Conservation (phyloP, 768 basidiomycete genomes). For the Rhodotorula paludigena region DNA sequence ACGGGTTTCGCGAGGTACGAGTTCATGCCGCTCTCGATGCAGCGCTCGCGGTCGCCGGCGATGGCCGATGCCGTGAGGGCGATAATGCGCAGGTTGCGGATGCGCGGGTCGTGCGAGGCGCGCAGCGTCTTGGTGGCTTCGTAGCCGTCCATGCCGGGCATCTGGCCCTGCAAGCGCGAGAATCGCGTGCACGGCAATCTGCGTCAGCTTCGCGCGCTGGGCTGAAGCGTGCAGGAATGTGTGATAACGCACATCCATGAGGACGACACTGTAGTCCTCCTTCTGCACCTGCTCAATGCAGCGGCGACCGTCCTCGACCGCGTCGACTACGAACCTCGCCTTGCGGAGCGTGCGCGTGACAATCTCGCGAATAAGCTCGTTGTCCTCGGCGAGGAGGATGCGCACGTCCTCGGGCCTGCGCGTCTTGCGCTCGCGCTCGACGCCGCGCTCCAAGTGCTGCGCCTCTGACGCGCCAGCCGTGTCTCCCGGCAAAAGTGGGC, state of each 20-base stretch:
- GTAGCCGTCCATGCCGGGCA: constrained; percentile 31
- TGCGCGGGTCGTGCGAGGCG: not conserved
- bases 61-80: constrained; percentile 95
- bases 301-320: constrained; percentile 43
- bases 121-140: constrained; percentile 22
- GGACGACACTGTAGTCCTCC: constrained; percentile 43
- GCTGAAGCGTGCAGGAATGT: too few relatives aligned
- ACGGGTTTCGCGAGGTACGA: constrained; percentile 37
- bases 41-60: constrained; percentile 74
- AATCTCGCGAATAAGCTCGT: constrained; percentile 25
- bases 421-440: not conserved
- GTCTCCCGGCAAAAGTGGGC: too few relatives aligned
- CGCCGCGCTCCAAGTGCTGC: not conserved
- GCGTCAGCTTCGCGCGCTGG: too few relatives aligned
- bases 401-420: constrained; percentile 6
- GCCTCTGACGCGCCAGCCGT: not conserved
- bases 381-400: constrained; percentile 31
- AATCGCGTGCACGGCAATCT: too few relatives aligned
- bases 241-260: constrained; percentile 44
- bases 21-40: constrained; percentile 65
- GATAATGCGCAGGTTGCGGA: constrained; percentile 69
- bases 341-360: constrained; percentile 12
- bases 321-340: constrained; percentile 37
- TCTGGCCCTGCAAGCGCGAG: constrained; percentile 16
- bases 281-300: constrained; percentile 43